phyloP scores from a whole-genome alignment of 148 eudicot genomes.

The Talinum fruticosum region DNA sequence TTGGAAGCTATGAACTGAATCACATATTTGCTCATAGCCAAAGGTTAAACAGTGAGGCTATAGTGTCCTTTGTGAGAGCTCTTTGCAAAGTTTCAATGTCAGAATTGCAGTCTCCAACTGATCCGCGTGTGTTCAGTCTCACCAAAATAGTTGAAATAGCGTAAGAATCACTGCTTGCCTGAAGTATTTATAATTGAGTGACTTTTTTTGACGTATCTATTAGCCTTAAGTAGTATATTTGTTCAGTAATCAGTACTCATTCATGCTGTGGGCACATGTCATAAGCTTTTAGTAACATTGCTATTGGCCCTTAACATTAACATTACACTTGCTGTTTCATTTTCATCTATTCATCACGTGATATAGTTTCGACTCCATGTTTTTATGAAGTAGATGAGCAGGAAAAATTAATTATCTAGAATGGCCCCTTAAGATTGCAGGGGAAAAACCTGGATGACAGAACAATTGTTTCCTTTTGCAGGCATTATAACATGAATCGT shows the following conservation, averaged over 20 bases:
- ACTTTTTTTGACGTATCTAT: conserved; percentile 4
- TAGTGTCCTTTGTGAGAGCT: conserved; percentile 94
- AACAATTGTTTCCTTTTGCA: conserved; percentile 39
- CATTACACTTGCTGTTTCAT: neutral
- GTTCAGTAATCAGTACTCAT: neutral
- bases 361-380: conserved; percentile 1
- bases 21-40: conserved; percentile 99
- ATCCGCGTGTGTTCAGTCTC: conserved; percentile 96
- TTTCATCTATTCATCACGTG: neutral
- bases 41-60: conserved; percentile 96
- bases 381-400: neutral
- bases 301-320: too few species aligned
- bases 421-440: neutral
- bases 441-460: neutral
- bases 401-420: neutral
- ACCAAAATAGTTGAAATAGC: conserved; percentile 98
- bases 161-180: conserved; percentile 59
- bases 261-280: neutral
- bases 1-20: conserved; percentile 93
- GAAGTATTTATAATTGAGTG: neutral
- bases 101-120: conserved; percentile 98
- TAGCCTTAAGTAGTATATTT: neutral
- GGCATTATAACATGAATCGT: conserved; percentile 99
- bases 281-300: neutral
- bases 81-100: conserved; percentile 96